These are phyloP conservation scores for Chytriomyces confervae DNA, from an alignment of 192 early-diverging fungal species.

Conservation along the genomic window DNA sequence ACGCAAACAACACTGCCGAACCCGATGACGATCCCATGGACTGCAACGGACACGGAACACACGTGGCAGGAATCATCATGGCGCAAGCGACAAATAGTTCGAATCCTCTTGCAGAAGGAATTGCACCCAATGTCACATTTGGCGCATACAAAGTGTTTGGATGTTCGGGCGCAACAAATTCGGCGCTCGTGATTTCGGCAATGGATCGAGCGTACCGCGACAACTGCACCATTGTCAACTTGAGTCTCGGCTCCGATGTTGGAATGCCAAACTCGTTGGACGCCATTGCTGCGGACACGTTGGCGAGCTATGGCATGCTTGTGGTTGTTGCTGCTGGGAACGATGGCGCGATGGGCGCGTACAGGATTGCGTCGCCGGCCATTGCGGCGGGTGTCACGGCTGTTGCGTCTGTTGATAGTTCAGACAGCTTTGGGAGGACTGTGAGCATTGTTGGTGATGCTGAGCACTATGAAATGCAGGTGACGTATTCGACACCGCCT, in stretches of 20 bases:
- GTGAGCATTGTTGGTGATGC: not conserved
- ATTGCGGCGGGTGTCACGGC: not conserved
- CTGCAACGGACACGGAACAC: constrained; percentile 52
- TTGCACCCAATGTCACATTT: constrained; percentile 80
- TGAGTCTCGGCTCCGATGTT: constrained; percentile 74
- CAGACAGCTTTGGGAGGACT: not conserved
- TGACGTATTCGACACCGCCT: not conserved
- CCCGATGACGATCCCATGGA: constrained; percentile 36
- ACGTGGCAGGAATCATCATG: constrained; percentile 50
- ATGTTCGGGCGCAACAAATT: constrained; percentile 61
- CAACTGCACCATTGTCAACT: constrained; percentile 78
- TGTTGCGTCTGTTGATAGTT: constrained; percentile 1
- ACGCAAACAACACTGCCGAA: not conserved
- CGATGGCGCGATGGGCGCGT: constrained; percentile 42
- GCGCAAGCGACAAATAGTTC: constrained; percentile 33
- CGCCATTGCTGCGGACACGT: constrained; percentile 58
- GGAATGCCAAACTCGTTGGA: constrained; percentile 66
- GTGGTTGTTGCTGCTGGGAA: constrained; percentile 77
- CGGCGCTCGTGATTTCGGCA: constrained; percentile 77
- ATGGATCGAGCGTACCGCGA: constrained; percentile 71
- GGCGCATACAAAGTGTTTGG: constrained; percentile 57
- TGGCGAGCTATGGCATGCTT: constrained; percentile 51
- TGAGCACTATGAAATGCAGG: not conserved
- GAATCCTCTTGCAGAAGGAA: constrained; percentile 52
- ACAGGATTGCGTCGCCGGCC: constrained; percentile 3